Evolutionary conservation across 2,329 filamentous ascomycete species (phyloP).

Genomic region (Zymoseptoria tritici): DNA sequence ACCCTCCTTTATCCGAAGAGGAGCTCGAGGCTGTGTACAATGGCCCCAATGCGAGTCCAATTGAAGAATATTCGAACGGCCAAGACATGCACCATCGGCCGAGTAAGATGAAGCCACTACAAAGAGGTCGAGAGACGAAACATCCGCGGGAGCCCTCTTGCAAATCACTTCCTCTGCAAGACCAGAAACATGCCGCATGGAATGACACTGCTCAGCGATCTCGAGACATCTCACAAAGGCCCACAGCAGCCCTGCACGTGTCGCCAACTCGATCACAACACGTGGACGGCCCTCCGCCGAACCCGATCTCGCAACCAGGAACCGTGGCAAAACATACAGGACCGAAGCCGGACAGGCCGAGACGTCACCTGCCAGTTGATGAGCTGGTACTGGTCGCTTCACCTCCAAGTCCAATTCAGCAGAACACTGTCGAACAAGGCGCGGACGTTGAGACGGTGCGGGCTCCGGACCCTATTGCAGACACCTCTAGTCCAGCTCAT

Average conservation of each 20-base stretch:
- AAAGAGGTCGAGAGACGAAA: not conserved
- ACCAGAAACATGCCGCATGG: not conserved
- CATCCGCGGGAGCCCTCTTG: not conserved
- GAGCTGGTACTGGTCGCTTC: slow-evolving; percentile 16
- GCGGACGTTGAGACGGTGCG: slow-evolving; percentile 4
- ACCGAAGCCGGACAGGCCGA: not conserved
- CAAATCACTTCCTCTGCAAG: not conserved
- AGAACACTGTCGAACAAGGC: not conserved
- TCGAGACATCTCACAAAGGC: not conserved
- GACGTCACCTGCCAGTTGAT: slow-evolving; percentile 12
- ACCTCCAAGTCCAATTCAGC: not conserved
- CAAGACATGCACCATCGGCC: not conserved
- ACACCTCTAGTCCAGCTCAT: slow-evolving; percentile 2
- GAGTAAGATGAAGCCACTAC: not conserved
- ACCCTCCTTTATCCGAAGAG: slow-evolving; percentile 26
- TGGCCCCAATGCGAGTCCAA: slow-evolving; percentile 8
- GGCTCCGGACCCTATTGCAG: slow-evolving; percentile 14
- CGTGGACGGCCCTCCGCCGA: not conserved
- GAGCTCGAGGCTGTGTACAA: slow-evolving; percentile 13
- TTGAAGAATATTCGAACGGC: not conserved
- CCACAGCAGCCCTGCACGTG: not conserved
- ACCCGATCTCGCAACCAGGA: not conserved
- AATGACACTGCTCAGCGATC: not conserved
- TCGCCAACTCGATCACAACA: not conserved
- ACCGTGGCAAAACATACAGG: not conserved